Evolutionary conservation across 345 rosid species (phyloP), one percentile per base, ranked within the genome.

Genomic region (Excoecaria cochinchinensis): DNA sequence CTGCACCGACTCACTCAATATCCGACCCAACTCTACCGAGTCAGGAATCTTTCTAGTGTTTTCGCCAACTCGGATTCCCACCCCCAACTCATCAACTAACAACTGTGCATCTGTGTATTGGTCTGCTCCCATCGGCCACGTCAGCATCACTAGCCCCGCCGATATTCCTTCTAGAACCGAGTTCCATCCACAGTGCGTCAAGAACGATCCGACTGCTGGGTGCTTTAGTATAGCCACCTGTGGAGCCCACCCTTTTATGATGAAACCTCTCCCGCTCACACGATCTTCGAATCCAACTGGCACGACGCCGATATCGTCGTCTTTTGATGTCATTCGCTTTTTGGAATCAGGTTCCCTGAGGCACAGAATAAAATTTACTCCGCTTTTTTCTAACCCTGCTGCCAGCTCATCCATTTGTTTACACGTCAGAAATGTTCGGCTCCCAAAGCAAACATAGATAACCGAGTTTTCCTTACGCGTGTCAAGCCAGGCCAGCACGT

Each of bases 101-200:
- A 88, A 74, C 36, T 66, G 42, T 16, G 92, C 88, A 57, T 87
- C 76, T 3, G 73, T 69, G 44, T 71, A 90, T 67, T 91, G 97
- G 73, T 91, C 94, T 0, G 91, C 90, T 15, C 78, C 71, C 89
- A 90, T 87, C 0, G 94, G 92, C 93, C 94, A 91, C 6, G 90
- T 79, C 64, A 91, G 82, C 90, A 91, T 81, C 39, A 79, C 59
- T 17, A 90, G 86, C 0, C 93, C 91, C 0, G 84, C 86, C 0
- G 82, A 82, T 0, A 88, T 55, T 7, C 82, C 88, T 59, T 91
- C 97, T 0, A 91, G 42, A 31, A 84, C 83, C 5, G 92, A 91
- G 77, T 89, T 89, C 91, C 97, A 91, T 44, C 93, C 91, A 24
- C 91, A 91, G 40, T 89, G 92, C n/a, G 91, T 89, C 76, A 89